Evolutionary conservation across 2,329 filamentous ascomycete species (phyloP), one percentile per base, ranked within the genome.

Genomic region (Xylariales sp.): DNA sequence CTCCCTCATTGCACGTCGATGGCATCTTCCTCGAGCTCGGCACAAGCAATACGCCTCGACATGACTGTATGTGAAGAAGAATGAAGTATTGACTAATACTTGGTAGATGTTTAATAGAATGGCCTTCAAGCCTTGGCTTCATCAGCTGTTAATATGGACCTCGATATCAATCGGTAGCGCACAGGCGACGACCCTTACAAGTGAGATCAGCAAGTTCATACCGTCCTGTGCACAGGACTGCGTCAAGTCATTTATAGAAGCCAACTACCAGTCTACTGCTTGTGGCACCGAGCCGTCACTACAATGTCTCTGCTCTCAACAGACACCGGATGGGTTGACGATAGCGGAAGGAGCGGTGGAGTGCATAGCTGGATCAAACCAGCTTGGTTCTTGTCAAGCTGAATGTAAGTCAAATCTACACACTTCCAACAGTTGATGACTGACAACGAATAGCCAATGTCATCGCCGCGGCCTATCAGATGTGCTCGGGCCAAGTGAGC

Each of bases 261-360:
- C 69, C 46, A 80, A 83, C 57, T 86, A 78, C 54, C 68, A 70
- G 25, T 52, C 58, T 15, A 61, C 59, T 37, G 55, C 58, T 35
- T 84, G 81, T 53, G 67, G 68, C 21, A 55, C 61, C 24, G 62
- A 63, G 11, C 68, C 73, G 9, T 70, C 80, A 19, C 58, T 87
- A 50, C 63, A 70, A 52, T 87, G 82, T 50, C 68, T 88, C 5
- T 89, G 85, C 58, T 71, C 72, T 27, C 69, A 71, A 44, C 67
- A 68, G 24, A 82, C 82, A 7, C 62, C 59, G 10, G 74, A 74
- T 21, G 82, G 80, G 8, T 83, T 80, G 51, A 88, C 85, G 2
- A 54, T 88, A 35, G 84, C 82, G n/a, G 85, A 88, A 62, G 84
- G 74, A 9, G 82, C 79, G 4, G 62, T 87, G 47, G 76, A 82